phyloP scores from a whole-genome alignment of 1,139 yeast species.

The Magnusiomyces starmeri region DNA sequence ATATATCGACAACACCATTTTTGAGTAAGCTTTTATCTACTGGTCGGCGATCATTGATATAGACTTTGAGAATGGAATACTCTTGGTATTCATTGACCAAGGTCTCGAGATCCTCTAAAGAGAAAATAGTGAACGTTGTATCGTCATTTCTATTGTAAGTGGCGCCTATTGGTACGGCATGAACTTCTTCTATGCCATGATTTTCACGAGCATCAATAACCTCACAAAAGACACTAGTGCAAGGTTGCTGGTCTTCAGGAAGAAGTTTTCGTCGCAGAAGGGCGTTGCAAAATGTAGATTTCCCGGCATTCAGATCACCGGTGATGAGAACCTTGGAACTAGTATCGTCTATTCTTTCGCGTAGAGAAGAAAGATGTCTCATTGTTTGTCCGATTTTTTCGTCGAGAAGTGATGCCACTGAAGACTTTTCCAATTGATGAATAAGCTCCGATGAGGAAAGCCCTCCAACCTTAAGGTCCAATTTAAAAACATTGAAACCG shows the following conservation, averaged over 20 bases:
- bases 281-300: constrained; percentile 92
- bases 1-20: constrained; percentile 89
- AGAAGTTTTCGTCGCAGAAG: constrained; percentile 66
- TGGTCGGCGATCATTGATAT: constrained; percentile 68
- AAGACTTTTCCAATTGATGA: constrained; percentile 51
- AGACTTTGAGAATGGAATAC: constrained; percentile 69
- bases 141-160: constrained; percentile 56
- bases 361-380: constrained; percentile 64
- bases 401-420: constrained; percentile 59
- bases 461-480: constrained; percentile 57
- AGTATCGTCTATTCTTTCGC: constrained; percentile 83
- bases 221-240: constrained; percentile 94
- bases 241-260: constrained; percentile 97
- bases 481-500: constrained; percentile 52
- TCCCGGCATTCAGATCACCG: constrained; percentile 95
- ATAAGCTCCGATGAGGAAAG: constrained; percentile 41
- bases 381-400: constrained; percentile 53
- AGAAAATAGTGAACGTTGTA: constrained; percentile 53
- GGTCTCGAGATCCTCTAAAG: constrained; percentile 51
- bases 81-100: constrained; percentile 70
- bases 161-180: constrained; percentile 68
- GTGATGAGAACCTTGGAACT: constrained; percentile 92
- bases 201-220: constrained; percentile 81
- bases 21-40: constrained; percentile 63
- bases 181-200: constrained; percentile 76